These are phyloP conservation scores for Cladosporium sp. DNA, from an alignment of 2,329 filamentous ascomycete species.

Conservation along the genomic window DNA sequence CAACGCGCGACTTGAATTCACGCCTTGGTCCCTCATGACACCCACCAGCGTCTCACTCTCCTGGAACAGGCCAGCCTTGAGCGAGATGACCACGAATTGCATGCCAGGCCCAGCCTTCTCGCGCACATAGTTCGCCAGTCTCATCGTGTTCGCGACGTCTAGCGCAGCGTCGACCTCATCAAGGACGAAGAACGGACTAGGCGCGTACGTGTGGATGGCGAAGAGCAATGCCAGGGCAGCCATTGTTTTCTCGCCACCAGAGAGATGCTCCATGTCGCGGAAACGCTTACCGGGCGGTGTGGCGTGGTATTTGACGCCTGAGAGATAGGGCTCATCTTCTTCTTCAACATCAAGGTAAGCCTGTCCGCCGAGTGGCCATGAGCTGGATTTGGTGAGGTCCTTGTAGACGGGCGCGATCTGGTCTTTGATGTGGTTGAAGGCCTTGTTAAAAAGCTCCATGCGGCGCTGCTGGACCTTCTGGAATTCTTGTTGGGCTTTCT, in stretches of 20 bases:
- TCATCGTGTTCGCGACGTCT: slow-evolving; percentile 96
- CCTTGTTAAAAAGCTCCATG: slow-evolving; percentile 90
- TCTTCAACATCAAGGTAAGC: slow-evolving; percentile 93
- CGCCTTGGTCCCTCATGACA: slow-evolving; percentile 90
- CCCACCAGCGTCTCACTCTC: slow-evolving; percentile 94
- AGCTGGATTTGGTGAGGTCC: slow-evolving; percentile 83
- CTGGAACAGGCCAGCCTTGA: slow-evolving; percentile 95
- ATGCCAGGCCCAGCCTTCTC: slow-evolving; percentile 94
- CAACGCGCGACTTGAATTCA: slow-evolving; percentile 87
- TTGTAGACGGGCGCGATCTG: slow-evolving; percentile 94
- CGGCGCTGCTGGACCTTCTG: slow-evolving; percentile 78
- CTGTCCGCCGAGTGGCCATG: slow-evolving; percentile 89
- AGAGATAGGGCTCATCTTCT: slow-evolving; percentile 92
- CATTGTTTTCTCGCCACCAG: slow-evolving; percentile 98
- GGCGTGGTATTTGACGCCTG: slow-evolving; percentile 95
- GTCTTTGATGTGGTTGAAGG: slow-evolving; percentile 90
- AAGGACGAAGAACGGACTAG: slow-evolving; percentile 93
- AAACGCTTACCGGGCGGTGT: slow-evolving; percentile 99
- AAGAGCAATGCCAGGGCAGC: slow-evolving; percentile 94
- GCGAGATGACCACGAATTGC: slow-evolving; percentile 97
- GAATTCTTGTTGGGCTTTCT: slow-evolving; percentile 78
- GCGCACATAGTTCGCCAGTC: slow-evolving; percentile 93
- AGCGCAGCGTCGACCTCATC: slow-evolving; percentile 97
- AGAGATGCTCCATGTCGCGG: slow-evolving; percentile 97
- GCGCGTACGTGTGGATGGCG: slow-evolving; percentile 94